Evolutionary conservation across 176 grass and related monocot species (phyloP).

Genomic region (Aegilops umbellulata): DNA sequence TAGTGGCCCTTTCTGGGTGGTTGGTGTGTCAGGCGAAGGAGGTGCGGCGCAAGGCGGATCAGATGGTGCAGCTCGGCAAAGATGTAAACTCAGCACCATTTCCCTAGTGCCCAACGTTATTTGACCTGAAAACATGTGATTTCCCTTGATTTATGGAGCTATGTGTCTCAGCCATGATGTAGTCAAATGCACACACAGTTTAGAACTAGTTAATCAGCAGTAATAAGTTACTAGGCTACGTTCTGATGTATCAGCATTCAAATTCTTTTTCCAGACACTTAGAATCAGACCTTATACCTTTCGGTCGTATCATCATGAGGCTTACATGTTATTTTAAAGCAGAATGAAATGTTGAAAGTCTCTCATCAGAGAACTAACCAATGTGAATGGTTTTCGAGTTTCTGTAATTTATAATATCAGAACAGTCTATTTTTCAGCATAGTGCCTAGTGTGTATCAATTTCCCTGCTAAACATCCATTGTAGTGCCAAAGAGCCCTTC

Average conservation of each 20-base stretch:
- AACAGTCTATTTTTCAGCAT: neutral
- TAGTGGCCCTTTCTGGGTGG: neutral
- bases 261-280: neutral
- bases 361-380: neutral
- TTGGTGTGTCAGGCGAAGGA: slow-evolving; percentile 82
- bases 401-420: neutral
- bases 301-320: neutral
- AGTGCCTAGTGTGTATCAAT: neutral
- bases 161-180: neutral
- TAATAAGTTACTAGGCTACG: neutral
- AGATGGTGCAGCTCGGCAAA: slow-evolving; percentile 97
- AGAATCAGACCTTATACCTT: neutral
- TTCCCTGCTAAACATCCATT: neutral
- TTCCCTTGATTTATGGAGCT: neutral
- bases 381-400: neutral
- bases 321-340: neutral
- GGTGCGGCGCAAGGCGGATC: slow-evolving; percentile 80
- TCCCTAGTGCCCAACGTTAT: neutral
- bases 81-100: slow-evolving; percentile 36
- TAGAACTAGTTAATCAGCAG: neutral
- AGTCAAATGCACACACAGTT: neutral
- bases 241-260: neutral
- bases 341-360: neutral
- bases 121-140: neutral
- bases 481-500: neutral